Base-by-base conservation (phyloP, 352 stramenopile species). In the Phytophthora pini region DNA sequence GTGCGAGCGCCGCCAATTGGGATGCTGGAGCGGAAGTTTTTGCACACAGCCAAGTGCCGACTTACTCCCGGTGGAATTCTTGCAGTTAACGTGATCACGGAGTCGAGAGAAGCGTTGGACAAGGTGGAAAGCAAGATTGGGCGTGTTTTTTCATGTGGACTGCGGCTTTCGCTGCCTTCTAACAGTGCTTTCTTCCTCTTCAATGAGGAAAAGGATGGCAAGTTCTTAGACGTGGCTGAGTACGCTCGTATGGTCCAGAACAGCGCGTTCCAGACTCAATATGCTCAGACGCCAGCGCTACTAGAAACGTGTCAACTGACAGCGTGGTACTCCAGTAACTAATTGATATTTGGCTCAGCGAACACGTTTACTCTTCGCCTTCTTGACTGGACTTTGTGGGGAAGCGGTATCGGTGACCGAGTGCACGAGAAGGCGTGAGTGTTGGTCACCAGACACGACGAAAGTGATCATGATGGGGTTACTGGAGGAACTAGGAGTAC, bases 71-170 rank as follows among this genome's bases (percentile, higher is more conserved):
- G 49, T 20, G 80, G 81, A 2, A 66, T 87, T n/a, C 13, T 87
- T 4, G 78, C 74, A 15, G 56, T 90, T 31, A 92, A 92, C 46
- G 79, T 89, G 51, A 92, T 92, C 43, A 74, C 77, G 2, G 64
- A 83, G 39, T 71, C 73, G 4, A 10, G 68, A 29, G 54, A 68
- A 44, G 79, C 70, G 1, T 48, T 87, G 8, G 43, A 40, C 2
- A 38, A 38, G 2, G 66, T 84, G 1, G 51, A 82, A n/a, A n/a
- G 5, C 4, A 59, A 65, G 31, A 54, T 88, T 27, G 31, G 26
- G 0, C 38, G 40, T 5, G 75, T 70, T 86, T 88, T 17, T 61
- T 26, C 66, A 3, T 38, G 54, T 41, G 72, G 72, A 0, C 5
- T 86, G 22, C 56, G 56, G n/a, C 29, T 86, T 6, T 53, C 66